Evolutionary conservation across 352 stramenopile species (phyloP).

Genomic region (Saprolegnia parasitica): DNA sequence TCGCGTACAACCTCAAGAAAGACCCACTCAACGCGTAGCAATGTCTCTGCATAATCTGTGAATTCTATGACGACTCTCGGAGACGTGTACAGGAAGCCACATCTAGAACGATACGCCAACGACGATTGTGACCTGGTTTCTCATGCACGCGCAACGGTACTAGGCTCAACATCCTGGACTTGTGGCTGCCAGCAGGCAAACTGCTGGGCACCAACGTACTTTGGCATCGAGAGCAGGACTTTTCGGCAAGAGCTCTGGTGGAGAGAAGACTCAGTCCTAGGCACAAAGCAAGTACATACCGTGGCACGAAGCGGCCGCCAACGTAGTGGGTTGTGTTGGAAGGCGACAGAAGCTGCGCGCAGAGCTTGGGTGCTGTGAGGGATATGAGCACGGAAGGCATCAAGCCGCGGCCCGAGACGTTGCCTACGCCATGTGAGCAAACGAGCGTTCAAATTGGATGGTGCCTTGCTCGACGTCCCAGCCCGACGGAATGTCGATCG

Average conservation of each 20-base stretch:
- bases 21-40: constrained; percentile 1
- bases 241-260: constrained; percentile 10
- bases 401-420: constrained; percentile 71
- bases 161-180: too few relatives aligned
- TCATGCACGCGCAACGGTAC: too few relatives aligned
- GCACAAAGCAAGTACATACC: constrained; percentile 37
- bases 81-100: too few relatives aligned
- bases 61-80: too few relatives aligned
- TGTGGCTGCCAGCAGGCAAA: constrained; percentile 9
- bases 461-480: constrained; percentile 94
- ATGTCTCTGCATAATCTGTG: neutral
- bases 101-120: too few relatives aligned
- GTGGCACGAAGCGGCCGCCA: constrained; percentile 93
- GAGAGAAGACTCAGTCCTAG: neutral
- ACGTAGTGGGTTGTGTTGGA: constrained; percentile 89
- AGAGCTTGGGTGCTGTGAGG: constrained; percentile 96
- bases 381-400: constrained; percentile 93
- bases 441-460: neutral
- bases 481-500: constrained; percentile 97
- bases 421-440: constrained; percentile 36
- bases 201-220: constrained; percentile 18
- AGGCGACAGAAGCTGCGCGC: constrained; percentile 72
- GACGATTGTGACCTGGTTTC: too few relatives aligned
- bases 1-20: neutral
- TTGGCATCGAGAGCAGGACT: constrained; percentile 6